These are phyloP conservation scores for Metschnikowia vanudenii DNA, from an alignment of 805 yeast species.

Conservation along the genomic window DNA sequence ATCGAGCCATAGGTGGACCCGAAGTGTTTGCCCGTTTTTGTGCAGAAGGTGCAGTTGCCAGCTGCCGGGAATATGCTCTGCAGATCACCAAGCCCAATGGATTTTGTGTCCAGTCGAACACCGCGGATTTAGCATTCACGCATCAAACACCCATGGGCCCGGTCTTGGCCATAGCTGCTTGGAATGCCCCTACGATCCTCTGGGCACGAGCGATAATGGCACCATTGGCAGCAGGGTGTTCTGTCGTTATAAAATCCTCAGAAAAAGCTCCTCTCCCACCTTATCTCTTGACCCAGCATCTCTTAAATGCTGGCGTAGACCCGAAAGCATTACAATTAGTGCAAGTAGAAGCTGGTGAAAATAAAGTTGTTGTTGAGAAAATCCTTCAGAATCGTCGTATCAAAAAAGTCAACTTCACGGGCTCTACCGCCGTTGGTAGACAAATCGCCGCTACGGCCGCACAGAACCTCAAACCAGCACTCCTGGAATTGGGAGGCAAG, in stretches of 20 bases:
- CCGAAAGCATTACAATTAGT: constrained; percentile 34
- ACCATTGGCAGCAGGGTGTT: constrained; percentile 50
- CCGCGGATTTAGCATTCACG: constrained; percentile 27
- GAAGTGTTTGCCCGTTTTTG: constrained; percentile 8
- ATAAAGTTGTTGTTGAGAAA: constrained; percentile 23
- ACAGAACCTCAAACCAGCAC: constrained; percentile 36
- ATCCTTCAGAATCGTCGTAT: constrained; percentile 29
- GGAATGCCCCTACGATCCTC: constrained; percentile 49
- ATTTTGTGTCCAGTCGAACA: constrained; percentile 11
- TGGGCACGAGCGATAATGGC: constrained; percentile 39
- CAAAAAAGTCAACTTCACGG: constrained; percentile 45
- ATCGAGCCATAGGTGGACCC: constrained; percentile 13
- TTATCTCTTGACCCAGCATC: constrained; percentile 31
- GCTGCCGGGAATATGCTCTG: constrained; percentile 13
- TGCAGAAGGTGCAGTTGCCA: constrained; percentile 12
- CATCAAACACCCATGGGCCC: constrained; percentile 45
- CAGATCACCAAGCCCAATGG: constrained; percentile 21
- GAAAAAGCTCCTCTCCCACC: constrained; percentile 38
- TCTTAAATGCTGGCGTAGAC: constrained; percentile 42
- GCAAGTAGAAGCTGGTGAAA: constrained; percentile 27
- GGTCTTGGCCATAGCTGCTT: constrained; percentile 45
- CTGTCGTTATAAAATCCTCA: constrained; percentile 42
- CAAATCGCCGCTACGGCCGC: constrained; percentile 38
- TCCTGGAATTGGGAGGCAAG: constrained; percentile 49
- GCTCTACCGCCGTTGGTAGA: constrained; percentile 42